Percentiles rank a stretch among this genome's conserved stretches.
Evolutionary conservation across 495 filamentous ascomycete species (phyloP).

Genomic region (Talaromyces thailandensis): DNA sequence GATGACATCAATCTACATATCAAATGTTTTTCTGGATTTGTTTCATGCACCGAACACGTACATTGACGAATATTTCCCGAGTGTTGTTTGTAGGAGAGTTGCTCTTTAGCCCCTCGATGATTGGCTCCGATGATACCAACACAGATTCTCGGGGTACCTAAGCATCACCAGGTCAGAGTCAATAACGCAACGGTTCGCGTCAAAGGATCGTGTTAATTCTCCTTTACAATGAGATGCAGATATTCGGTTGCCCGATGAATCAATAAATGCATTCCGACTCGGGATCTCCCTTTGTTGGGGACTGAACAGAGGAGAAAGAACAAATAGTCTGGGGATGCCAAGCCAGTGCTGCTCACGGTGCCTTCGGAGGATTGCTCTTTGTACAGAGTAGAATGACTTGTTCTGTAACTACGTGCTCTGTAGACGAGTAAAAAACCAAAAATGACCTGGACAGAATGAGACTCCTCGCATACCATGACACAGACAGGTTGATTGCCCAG

Average conservation of each 20-base stretch:
- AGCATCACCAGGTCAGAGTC: not conserved
- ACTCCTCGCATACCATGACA: conserved; percentile 5
- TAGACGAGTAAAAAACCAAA: not conserved
- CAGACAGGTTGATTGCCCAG: too few relatives aligned
- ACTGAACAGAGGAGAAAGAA: not conserved
- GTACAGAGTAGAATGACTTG: not conserved
- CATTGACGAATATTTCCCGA: not conserved
- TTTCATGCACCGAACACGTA: not conserved
- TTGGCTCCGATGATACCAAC: not conserved
- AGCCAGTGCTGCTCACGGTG: not conserved
- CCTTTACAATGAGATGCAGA: not conserved
- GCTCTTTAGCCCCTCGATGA: not conserved
- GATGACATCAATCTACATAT: not conserved
- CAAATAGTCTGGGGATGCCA: not conserved
- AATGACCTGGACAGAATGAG: not conserved
- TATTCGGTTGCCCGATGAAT: not conserved
- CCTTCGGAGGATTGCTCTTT: not conserved
- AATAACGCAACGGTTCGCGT: not conserved
- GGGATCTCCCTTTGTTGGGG: not conserved
- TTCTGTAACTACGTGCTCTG: not conserved
- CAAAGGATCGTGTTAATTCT: not conserved
- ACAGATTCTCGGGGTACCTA: not conserved
- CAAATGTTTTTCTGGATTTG: not conserved
- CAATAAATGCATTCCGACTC: not conserved
- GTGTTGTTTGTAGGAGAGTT: not conserved